A percentile compares a stretch with the other conserved stretches of the same genome.
Evolutionary conservation across 2,329 filamentous ascomycete genomes (phyloP).

Genomic region (Neoarthrinium moseri): DNA sequence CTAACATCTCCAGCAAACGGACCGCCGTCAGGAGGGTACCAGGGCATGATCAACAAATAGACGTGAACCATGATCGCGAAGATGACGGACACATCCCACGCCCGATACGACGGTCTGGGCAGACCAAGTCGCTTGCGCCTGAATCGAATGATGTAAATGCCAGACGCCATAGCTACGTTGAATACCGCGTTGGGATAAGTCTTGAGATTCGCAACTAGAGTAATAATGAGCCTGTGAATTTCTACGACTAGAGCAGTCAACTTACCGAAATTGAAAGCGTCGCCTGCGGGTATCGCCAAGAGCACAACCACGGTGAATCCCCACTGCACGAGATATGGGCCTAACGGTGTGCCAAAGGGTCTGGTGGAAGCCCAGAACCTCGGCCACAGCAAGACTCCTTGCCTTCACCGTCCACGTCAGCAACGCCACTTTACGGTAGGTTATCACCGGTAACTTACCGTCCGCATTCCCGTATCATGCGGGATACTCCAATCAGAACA

Average conservation of each 20-base stretch:
- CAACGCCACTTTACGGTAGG: no score
- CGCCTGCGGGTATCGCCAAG: slow-evolving; percentile 57
- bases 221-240: neutral
- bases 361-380: slow-evolving; percentile 61
- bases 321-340: slow-evolving; percentile 59
- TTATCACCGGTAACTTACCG: slow-evolving; percentile 25
- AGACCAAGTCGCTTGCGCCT: slow-evolving; percentile 17
- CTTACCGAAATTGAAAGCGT: slow-evolving; percentile 61
- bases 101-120: slow-evolving; percentile 36
- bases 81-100: slow-evolving; percentile 43
- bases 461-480: slow-evolving; percentile 60
- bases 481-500: slow-evolving; percentile 52
- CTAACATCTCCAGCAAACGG: slow-evolving; percentile 44
- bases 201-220: slow-evolving; percentile 6
- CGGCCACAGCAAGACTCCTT: slow-evolving; percentile 60
- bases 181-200: slow-evolving; percentile 6
- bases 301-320: slow-evolving; percentile 58
- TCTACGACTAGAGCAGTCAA: neutral
- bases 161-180: slow-evolving; percentile 1
- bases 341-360: slow-evolving; percentile 63
- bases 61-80: slow-evolving; percentile 46
- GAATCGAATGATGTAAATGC: slow-evolving; percentile 3
- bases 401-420: slow-evolving; percentile 30
- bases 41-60: slow-evolving; percentile 53
- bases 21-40: slow-evolving; percentile 50